Conservation (phyloP, 257 asterid genomes). For the Thymus quinquecostatus region DNA sequence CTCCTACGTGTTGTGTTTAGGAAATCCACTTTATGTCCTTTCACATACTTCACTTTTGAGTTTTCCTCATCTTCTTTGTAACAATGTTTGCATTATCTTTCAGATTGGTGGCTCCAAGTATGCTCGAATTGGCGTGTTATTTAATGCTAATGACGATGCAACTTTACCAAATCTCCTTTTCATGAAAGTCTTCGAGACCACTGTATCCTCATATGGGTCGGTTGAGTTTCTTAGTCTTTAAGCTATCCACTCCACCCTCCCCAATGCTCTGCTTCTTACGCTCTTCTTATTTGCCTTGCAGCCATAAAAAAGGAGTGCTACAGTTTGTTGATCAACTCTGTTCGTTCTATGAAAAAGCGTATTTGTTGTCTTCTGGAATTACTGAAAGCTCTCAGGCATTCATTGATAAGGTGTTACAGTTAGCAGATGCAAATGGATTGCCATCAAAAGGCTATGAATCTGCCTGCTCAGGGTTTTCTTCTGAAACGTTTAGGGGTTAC, state of each 20-base stretch:
- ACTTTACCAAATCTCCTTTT: constrained; percentile 61
- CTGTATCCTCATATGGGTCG: constrained; percentile 81
- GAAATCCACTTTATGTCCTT: constrained; percentile 14
- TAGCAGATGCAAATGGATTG: constrained; percentile 82
- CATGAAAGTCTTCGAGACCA: constrained; percentile 64
- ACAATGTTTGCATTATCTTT: constrained; percentile 40
- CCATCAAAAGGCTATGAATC: constrained; percentile 70
- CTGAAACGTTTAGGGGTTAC: constrained; percentile 52
- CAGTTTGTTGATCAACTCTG: constrained; percentile 84
- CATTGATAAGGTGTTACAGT: constrained; percentile 62
- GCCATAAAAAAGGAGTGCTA: constrained; percentile 82
- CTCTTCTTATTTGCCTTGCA: constrained; percentile 41
- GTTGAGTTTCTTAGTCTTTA: constrained; percentile 28
- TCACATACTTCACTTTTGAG: background rate
- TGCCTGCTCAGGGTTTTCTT: constrained; percentile 59
- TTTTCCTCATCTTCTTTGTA: constrained; percentile 26
- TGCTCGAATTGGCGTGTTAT: constrained; percentile 84
- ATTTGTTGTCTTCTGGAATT: constrained; percentile 49
- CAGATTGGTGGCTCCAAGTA: constrained; percentile 79
- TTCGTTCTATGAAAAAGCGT: constrained; percentile 68
- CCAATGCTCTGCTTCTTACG: constrained; percentile 11
- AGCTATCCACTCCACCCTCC: background rate
- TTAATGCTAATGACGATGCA: constrained; percentile 54
- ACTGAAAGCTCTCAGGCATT: constrained; percentile 59
- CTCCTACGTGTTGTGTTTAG: constrained; percentile 17